These are phyloP conservation scores for Monosporascus ibericus DNA, from an alignment of 2,329 filamentous ascomycete species.

Conservation along the genomic window DNA sequence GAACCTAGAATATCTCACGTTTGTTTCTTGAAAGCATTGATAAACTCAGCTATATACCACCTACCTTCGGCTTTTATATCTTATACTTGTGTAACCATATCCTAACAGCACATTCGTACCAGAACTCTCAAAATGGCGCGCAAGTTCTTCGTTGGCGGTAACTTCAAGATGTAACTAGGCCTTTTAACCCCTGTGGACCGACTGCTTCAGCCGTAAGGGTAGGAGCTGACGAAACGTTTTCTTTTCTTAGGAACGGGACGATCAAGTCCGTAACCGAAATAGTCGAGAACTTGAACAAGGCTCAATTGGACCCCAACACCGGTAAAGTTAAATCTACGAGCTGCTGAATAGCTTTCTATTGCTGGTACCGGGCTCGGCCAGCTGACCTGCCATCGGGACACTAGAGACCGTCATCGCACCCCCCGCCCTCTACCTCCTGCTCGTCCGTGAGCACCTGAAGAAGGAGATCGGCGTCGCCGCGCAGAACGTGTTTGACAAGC, in stretches of 20 bases:
- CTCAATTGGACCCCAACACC: constrained; percentile 68
- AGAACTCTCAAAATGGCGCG: constrained; percentile 69
- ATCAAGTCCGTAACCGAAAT: constrained; percentile 85
- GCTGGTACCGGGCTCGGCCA: too few relatives aligned
- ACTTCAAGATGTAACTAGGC: constrained; percentile 91
- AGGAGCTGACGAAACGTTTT: background rate
- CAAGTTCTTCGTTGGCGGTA: constrained; percentile 96
- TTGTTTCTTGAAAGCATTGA: background rate
- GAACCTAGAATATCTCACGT: background rate
- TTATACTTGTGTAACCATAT: background rate
- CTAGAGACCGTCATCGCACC: constrained; percentile 92
- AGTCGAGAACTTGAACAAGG: constrained; percentile 80
- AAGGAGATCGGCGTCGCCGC: constrained; percentile 77
- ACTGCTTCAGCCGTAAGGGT: constrained; percentile 14
- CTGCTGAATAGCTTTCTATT: too few relatives aligned
- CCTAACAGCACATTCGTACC: constrained; percentile 1
- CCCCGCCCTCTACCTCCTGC: constrained; percentile 82
- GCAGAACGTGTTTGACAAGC: constrained; percentile 97
- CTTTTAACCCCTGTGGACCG: constrained; percentile 21
- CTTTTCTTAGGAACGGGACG: constrained; percentile 74
- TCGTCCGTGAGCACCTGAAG: constrained; percentile 73
- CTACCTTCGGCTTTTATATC: background rate
- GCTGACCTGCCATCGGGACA: background rate
- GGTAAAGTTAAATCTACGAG: constrained; percentile 47
- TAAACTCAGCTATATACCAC: too few relatives aligned